These are phyloP conservation scores for Quercus berberidifolia DNA, from an alignment of 306 rosid genomes.

Conservation along the genomic window DNA sequence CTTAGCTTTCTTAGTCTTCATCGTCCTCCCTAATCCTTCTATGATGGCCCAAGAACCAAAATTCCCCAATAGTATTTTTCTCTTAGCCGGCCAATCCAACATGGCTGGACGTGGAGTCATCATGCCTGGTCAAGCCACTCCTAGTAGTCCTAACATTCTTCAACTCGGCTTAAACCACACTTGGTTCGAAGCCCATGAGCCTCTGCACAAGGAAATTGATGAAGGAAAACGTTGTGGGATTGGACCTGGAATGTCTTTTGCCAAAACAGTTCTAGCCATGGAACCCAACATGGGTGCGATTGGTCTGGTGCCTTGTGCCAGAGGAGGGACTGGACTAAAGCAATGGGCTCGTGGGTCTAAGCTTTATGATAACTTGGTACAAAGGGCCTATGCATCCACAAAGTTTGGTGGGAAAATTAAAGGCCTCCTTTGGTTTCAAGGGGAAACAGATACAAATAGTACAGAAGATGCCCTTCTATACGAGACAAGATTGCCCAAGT, in stretches of 20 bases:
- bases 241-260: conserved; percentile 43
- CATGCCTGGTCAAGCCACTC: no score
- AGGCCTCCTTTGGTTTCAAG: conserved; percentile 78
- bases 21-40: no score
- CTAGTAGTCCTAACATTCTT: no score
- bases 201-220: no score
- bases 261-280: conserved; percentile 18
- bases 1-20: no score
- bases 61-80: no score
- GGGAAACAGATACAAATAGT: conserved; percentile 56
- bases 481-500: conserved; percentile 31
- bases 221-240: conserved; percentile 8
- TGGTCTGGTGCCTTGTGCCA: conserved; percentile 50
- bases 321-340: conserved; percentile 36
- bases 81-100: no score
- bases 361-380: conserved; percentile 48
- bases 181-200: no score
- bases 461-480: conserved; percentile 44
- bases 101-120: no score
- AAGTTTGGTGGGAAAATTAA: conserved; percentile 28
- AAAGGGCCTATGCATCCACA: conserved; percentile 44
- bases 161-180: no score
- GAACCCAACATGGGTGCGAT: conserved; percentile 10
- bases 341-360: conserved; percentile 42
- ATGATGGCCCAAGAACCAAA: no score